Conservation (phyloP, 106 monocot genomes). For the Ottelia alismoides region DNA sequence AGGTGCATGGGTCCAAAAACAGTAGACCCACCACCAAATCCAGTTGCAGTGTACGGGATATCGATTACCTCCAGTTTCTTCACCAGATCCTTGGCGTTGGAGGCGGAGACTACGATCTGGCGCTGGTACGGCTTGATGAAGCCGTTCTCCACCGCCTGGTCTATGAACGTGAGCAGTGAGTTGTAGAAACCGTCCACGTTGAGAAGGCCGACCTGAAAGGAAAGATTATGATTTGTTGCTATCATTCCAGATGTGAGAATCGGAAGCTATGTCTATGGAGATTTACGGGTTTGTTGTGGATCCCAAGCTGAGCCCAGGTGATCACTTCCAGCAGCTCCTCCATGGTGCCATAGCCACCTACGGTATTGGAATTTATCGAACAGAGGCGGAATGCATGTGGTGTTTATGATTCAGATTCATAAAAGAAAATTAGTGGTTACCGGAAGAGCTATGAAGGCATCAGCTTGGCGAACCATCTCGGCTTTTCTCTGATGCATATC, state of each 20-base stretch:
- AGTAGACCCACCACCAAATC: not conserved
- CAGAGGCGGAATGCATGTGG: too few relatives aligned
- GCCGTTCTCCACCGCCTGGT: slow-evolving; percentile 62
- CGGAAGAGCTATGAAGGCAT: slow-evolving; percentile 77
- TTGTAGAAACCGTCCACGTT: slow-evolving; percentile 85
- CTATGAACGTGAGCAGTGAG: slow-evolving; percentile 52
- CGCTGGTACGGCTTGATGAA: slow-evolving; percentile 59
- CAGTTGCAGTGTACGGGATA: too few relatives aligned
- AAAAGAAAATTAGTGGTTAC: too few relatives aligned
- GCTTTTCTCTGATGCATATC: slow-evolving; percentile 72
- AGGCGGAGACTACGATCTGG: slow-evolving; percentile 42
- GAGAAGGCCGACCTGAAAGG: slow-evolving; percentile 50
- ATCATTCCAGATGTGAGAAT: not conserved
- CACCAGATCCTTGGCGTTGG: slow-evolving; percentile 44
- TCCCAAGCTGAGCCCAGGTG: slow-evolving; percentile 79
- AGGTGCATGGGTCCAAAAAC: too few relatives aligned
- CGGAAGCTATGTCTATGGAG: not conserved
- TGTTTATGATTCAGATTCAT: too few relatives aligned
- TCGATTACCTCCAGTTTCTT: slow-evolving; percentile 65
- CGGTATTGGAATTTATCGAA: not conserved
- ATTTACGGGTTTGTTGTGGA: slow-evolving; percentile 60
- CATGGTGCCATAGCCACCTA: slow-evolving; percentile 60
- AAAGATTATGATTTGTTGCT: not conserved
- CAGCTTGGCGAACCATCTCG: slow-evolving; percentile 64
- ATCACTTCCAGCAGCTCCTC: too few relatives aligned